A percentile compares a stretch with the other conserved stretches of the same genome.
Conservation (phyloP, 164 flowering plant species). For the Magnolia kwangsiensis region DNA sequence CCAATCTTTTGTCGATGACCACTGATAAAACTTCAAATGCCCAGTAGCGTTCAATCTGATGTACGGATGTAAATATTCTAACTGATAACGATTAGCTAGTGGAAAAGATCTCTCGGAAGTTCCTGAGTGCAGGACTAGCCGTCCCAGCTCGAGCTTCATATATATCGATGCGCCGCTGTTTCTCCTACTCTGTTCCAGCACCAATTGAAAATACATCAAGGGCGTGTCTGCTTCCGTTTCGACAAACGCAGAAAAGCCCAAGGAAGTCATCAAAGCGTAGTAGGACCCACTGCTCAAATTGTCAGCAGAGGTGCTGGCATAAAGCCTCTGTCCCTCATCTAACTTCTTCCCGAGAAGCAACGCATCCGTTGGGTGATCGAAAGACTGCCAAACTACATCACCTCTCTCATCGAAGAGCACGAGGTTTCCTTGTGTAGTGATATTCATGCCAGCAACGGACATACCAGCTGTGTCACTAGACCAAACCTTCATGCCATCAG, state of each 20-base stretch:
- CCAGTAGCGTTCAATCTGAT: slow-evolving; percentile 31
- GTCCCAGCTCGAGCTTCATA: no score
- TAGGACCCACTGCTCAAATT: slow-evolving; percentile 12
- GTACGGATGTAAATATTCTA: slow-evolving; percentile 3
- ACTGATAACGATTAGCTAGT: background rate
- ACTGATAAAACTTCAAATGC: slow-evolving; percentile 27
- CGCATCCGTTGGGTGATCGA: slow-evolving; percentile 25
- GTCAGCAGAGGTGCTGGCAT: slow-evolving; percentile 14
- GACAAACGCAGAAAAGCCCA: background rate
- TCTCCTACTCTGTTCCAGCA: background rate
- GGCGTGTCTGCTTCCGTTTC: background rate
- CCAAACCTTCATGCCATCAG: slow-evolving; percentile 28
- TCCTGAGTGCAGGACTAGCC: no score
- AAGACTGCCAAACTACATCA: slow-evolving; percentile 25
- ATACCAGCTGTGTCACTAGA: slow-evolving; percentile 22
- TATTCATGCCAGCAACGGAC: slow-evolving; percentile 20
- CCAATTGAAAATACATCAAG: background rate
- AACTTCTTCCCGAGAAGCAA: slow-evolving; percentile 20
- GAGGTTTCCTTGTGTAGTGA: slow-evolving; percentile 20
- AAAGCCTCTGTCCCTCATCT: slow-evolving; percentile 14
- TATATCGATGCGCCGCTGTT: background rate
- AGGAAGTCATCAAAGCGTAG: background rate
- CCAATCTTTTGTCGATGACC: slow-evolving; percentile 6
- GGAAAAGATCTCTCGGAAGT: background rate
- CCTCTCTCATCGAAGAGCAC: background rate